phyloP scores from a whole-genome alignment of 1,139 yeast species.

The Zygoascus hellenicus region DNA sequence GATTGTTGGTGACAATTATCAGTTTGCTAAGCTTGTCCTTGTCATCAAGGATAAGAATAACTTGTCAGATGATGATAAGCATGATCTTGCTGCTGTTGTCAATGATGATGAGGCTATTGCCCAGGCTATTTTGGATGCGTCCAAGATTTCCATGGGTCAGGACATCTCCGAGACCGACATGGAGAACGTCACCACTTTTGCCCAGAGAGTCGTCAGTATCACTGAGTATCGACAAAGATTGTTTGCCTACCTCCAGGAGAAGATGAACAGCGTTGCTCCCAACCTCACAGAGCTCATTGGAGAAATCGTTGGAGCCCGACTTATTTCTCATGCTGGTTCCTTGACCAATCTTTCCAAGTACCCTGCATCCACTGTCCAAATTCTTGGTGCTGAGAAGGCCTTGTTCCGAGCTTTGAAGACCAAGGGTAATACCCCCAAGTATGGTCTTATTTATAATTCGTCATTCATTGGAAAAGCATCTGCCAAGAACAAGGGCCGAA shows the following conservation, averaged over 20 bases:
- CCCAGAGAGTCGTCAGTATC: constrained; percentile 88
- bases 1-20: constrained; percentile 86
- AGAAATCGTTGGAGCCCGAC: constrained; percentile 97
- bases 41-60: constrained; percentile 83
- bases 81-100: constrained; percentile 81
- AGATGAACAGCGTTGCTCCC: constrained; percentile 98
- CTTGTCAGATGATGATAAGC: constrained; percentile 71
- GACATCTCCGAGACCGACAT: constrained; percentile 93
- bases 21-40: constrained; percentile 76
- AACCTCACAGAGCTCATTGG: constrained; percentile 94
- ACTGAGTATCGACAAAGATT: constrained; percentile 88
- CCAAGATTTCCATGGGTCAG: constrained; percentile 98
- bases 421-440: constrained; percentile 97
- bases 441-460: constrained; percentile 95
- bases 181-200: constrained; percentile 83
- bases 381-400: constrained; percentile 98
- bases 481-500: constrained; percentile 97
- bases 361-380: constrained; percentile 98
- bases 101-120: constrained; percentile 94
- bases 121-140: constrained; percentile 83
- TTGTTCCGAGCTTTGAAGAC: constrained; percentile 97
- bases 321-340: constrained; percentile 97
- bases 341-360: constrained; percentile 93
- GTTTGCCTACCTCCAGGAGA: constrained; percentile 81
- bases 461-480: constrained; percentile 95